Conservation (phyloP, 352 stramenopile species). For the Phytophthora pisi region DNA sequence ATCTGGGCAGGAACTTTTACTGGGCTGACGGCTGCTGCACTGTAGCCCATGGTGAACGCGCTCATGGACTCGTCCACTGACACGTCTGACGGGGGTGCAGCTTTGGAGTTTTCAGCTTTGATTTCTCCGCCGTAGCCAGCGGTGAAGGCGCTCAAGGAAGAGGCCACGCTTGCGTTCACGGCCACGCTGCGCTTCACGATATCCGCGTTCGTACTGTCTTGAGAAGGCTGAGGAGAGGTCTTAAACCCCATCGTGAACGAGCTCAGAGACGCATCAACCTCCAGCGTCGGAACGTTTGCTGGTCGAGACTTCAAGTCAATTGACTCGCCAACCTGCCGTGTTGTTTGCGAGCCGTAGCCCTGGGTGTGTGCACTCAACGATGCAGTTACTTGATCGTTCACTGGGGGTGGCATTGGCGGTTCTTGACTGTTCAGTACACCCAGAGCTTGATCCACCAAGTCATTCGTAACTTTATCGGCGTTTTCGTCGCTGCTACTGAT, state of each 20-base stretch:
- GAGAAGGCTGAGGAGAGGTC: neutral
- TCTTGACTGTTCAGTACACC: conserved; percentile 41
- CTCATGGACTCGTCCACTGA: conserved; percentile 9
- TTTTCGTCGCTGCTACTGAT: conserved; percentile 5
- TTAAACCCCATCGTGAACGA: conserved; percentile 50
- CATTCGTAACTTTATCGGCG: conserved; percentile 10
- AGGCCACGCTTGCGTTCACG: conserved; percentile 21
- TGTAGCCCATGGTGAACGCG: conserved; percentile 6
- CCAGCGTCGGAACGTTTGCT: neutral
- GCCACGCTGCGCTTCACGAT: neutral
- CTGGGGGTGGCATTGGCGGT: conserved; percentile 5
- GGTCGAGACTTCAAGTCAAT: neutral
- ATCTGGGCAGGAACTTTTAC: conserved; percentile 5
- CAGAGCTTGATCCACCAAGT: conserved; percentile 37
- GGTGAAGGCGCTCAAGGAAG: conserved; percentile 51
- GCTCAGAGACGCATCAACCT: conserved; percentile 46
- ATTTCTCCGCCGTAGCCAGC: conserved; percentile 22
- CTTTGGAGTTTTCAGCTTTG: neutral
- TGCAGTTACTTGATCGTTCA: conserved; percentile 7
- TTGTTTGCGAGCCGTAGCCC: conserved; percentile 4
- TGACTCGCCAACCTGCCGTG: neutral
- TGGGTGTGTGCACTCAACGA: conserved; percentile 24
- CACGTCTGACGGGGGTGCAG: neutral
- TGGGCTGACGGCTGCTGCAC: neutral
- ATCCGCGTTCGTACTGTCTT: neutral